Evolutionary conservation across 805 yeast genomes (phyloP), one percentile per base, ranked within the genome.

Genomic region (Schizosaccharomyces pombe): DNA sequence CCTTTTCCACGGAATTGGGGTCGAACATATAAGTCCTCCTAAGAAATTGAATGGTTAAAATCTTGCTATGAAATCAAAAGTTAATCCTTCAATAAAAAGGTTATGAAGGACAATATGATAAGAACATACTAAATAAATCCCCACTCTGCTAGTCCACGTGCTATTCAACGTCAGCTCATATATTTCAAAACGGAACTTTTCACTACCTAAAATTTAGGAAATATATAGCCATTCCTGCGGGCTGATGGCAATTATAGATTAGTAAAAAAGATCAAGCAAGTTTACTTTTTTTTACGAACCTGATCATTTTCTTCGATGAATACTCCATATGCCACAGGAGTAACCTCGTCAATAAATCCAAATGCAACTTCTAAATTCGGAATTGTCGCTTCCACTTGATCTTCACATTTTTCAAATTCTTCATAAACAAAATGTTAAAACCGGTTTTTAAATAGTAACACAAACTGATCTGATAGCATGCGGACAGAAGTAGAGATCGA

Each of bases 221-320:
- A 53, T 58, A 58, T 30, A 58, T 56, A 16, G 60, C 60, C 43
- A 58, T 55, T 2, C 60, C 73, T 61, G 58, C 63, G 64, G 32
- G 76, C 47, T 40, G 40, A 4, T 40, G 26, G 3, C n/a, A n/a
- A 40, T 40, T n/a, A n/a, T n/a, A 14, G 5, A 1, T 16, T 40
- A 40, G 47, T 22, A 5, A 40, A 5, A 5, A 22, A 40, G n/a
- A 22, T 19, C 16, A 19, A 34, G 19, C 14, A 3, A 8, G 40
- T 3, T 34, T n/a, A 3, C 14, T n/a, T n/a, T 5, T 4, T 34
- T 4, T 19, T 4, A 40, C 47, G 22, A n/a, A 40, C 47, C 47
- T 40, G 12, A 16, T 22, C 47, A 40, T 40, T 40, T 22, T 40
- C 47, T 26, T 40, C 47, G 22, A 40, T 26, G 8, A 40, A 22